Evolutionary conservation across 108 stramenopile species (phyloP), one percentile per base, ranked within the genome.

Genomic region (Pseudonitzschia delicatissima): DNA sequence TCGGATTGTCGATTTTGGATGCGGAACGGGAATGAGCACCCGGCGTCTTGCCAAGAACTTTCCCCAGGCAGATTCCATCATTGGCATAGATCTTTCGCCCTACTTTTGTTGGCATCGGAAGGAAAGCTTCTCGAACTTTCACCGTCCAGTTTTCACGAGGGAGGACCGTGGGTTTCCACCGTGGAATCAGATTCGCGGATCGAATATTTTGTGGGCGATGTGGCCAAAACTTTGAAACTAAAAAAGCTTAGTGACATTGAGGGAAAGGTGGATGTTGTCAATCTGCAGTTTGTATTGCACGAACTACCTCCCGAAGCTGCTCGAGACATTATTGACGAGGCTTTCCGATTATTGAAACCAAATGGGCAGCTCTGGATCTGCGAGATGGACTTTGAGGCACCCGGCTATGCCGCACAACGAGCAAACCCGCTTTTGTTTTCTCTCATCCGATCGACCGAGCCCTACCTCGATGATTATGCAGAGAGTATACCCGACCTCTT

Each of bases 321-420:
- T 5, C 51, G 78, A 20, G 27, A 73, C 47, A 75, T 92, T n/a
- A 66, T 88, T 9, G 51, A 61, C n/a, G 87, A 88, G 64, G 83
- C 87, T 4, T 63, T 84, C 37, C 77, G 85, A 6, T 66, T 88
- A 15, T 50, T 92, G 21, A 74, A 80, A 62, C 84, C 84, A 2
- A 87, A 86, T 32, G 53, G 53, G 9, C 91, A 92, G 57, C 47
- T 92, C 1, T 92, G 86, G 87, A 79, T 92, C 13, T 75, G 75
- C 45, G 91, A 92, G 63, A 92, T 89, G 91, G 91, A 92, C 67
- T 92, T 92, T 77, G 87, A 89, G 62, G 57, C 82, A 20, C 86
- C 87, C 2, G 91, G 83, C 23, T 92, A 87, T 68, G 81, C 76
- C 15, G 86, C 85, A 7, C 91, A 88, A 59, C 60, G 91, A 39